A percentile compares a stretch with the other conserved stretches of the same genome.
Conservation (phyloP, 129 eudicot genomes). For the Arctium lappa region DNA sequence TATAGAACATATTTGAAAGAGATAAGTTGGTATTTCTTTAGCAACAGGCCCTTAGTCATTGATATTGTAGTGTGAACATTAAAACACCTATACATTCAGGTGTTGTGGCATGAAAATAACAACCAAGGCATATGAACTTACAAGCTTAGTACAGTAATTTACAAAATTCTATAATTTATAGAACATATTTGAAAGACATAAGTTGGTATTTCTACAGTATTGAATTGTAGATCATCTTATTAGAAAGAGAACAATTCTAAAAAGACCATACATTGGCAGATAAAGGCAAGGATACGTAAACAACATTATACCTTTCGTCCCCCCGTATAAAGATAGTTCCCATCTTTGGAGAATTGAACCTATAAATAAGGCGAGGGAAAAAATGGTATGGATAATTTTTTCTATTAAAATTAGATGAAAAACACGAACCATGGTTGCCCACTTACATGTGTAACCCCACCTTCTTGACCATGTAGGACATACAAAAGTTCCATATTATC, state of each 20-base stretch:
- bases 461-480: constrained; percentile 95
- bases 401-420: neutral
- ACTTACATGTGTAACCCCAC: constrained; percentile 99
- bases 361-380: constrained; percentile 23
- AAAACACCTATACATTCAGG: neutral
- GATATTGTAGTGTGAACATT: neutral
- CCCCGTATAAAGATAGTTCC: constrained; percentile 85
- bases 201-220: neutral
- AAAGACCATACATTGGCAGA: neutral
- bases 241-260: neutral
- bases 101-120: neutral
- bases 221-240: neutral
- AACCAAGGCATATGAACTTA: neutral
- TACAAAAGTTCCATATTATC: constrained; percentile 92
- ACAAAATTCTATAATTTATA: no score
- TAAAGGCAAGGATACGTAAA: neutral
- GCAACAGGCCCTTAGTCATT: no score
- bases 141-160: neutral
- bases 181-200: neutral
- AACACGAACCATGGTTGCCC: neutral
- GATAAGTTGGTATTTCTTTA: neutral
- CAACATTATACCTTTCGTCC: constrained; percentile 67
- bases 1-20: neutral
- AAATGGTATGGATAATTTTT: neutral
- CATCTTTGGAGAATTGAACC: constrained; percentile 97